phyloP scores from a whole-genome alignment of 2,329 filamentous ascomycete species.

The Leptoxyphium fumago region DNA sequence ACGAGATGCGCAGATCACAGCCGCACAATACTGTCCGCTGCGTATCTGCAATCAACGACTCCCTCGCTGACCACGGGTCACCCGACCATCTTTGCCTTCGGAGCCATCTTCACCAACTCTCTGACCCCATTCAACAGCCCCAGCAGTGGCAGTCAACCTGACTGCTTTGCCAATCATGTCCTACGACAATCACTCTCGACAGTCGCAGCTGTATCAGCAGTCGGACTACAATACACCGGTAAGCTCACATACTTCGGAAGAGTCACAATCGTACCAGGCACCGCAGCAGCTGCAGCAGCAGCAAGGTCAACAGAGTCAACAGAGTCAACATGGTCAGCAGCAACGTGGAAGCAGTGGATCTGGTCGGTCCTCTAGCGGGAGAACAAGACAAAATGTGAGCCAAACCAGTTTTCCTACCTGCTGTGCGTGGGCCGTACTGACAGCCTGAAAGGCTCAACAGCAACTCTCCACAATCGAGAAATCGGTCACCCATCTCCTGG shows the following conservation, averaged over 20 bases:
- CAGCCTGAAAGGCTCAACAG: conserved; percentile 44
- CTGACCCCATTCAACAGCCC: no score
- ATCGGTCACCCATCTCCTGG: conserved; percentile 91
- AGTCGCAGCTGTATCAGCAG: neutral
- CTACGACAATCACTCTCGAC: neutral
- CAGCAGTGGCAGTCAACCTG: neutral
- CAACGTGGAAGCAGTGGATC: conserved; percentile 15
- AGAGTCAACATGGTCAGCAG: conserved; percentile 19
- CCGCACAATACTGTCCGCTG: no score
- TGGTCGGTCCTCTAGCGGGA: conserved; percentile 10
- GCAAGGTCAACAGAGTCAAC: conserved; percentile 23
- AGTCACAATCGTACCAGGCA: conserved; percentile 19
- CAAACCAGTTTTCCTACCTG: neutral
- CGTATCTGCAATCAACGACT: no score
- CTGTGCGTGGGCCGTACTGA: conserved; percentile 4
- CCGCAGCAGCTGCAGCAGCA: conserved; percentile 21
- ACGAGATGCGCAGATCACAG: no score
- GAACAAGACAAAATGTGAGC: conserved; percentile 14
- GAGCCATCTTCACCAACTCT: no score
- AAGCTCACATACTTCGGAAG: neutral
- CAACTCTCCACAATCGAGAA: conserved; percentile 95
- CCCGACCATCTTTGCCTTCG: no score
- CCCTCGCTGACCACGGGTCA: no score
- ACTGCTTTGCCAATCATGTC: neutral
- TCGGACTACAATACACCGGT: no score